Percentiles rank a stretch among this genome's conserved stretches.
These are phyloP conservation scores for Astrothelium macrocarpum DNA, from an alignment of 495 filamentous ascomycete species.

Conservation along the genomic window DNA sequence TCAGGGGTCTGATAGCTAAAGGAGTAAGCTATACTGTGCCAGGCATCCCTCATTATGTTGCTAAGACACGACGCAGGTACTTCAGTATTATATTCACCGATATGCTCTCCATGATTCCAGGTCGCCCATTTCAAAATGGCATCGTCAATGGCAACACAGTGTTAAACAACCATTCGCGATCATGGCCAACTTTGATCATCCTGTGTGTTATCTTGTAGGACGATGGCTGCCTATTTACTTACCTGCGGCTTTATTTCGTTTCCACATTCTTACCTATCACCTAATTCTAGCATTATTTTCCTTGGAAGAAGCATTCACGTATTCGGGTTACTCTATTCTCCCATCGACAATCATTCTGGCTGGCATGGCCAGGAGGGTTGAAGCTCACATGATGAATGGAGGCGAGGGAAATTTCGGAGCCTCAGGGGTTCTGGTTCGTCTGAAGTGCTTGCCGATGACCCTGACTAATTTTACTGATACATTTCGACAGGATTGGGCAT, in stretches of 20 bases:
- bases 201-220: conserved; percentile 57
- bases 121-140: conserved; percentile 35
- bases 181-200: conserved; percentile 71
- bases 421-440: conserved; percentile 55
- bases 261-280: conserved; percentile 73
- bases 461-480: background rate
- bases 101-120: conserved; percentile 51
- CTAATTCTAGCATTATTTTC: conserved; percentile 58
- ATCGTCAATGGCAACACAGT: conserved; percentile 57
- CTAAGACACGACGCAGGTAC: conserved; percentile 26
- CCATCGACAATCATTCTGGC: conserved; percentile 63
- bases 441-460: background rate
- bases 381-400: conserved; percentile 51
- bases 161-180: conserved; percentile 54
- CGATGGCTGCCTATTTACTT: conserved; percentile 65
- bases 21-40: conserved; percentile 38
- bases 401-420: conserved; percentile 67
- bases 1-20: conserved; percentile 41
- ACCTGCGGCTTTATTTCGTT: conserved; percentile 55
- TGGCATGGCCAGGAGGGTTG: conserved; percentile 61
- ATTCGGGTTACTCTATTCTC: conserved; percentile 66
- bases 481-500: conserved; percentile 45
- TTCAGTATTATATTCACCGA: conserved; percentile 64
- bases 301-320: conserved; percentile 65
- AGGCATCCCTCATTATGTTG: background rate